Evolutionary conservation across 352 stramenopile genomes (phyloP), one percentile per base, ranked within the genome.

Genomic region (Globisporangium cylindrosporum): DNA sequence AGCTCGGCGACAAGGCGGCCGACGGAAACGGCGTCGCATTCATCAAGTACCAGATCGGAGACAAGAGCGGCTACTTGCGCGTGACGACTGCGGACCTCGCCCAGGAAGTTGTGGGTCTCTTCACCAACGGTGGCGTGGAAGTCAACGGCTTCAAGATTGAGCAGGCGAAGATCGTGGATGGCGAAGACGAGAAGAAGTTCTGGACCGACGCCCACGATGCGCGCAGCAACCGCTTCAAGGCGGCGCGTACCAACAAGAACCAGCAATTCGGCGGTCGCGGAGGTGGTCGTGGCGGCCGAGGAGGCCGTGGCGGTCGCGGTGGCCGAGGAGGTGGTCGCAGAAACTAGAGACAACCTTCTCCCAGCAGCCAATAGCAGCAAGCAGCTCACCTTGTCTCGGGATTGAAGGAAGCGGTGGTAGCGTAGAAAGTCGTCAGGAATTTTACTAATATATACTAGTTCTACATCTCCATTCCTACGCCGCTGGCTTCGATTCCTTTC

Each of bases 31-130:
- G 83, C 49, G 81, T 95, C 32, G 88, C 86, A 8, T 95, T 91
- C 69, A 94, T 94, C 74, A 82, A 95, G 78, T 94, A 94, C 73
- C 87, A 94, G 70, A 83, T 94, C 57, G 81, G 82, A 36, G 82
- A 86, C 62, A 81, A 86, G 70, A 87, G 80, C 69, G 87, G 84
- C 46, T 77, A 80, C 67, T 62, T 95, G 54, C 87, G 85, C 59
- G 74, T 93, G 46, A 87, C 83, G 15, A 80, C 62, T 34, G 74
- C 84, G 24, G 82, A 81, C 4, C 80, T 84, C 22, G 86, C 86
- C 6, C 76, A 85, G 62, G 81, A 95, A 20, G 78, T 93, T 25
- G 80, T 92, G 1, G 74, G 59, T 51, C 69, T 94, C 29, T 82
- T 94, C 67, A 72, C 70, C 14, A 69, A 59, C n/a, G 82, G 74